Evolutionary conservation across 805 yeast species (phyloP), one percentile per base, ranked within the genome.

Genomic region (Yamadazyma laniorum): DNA sequence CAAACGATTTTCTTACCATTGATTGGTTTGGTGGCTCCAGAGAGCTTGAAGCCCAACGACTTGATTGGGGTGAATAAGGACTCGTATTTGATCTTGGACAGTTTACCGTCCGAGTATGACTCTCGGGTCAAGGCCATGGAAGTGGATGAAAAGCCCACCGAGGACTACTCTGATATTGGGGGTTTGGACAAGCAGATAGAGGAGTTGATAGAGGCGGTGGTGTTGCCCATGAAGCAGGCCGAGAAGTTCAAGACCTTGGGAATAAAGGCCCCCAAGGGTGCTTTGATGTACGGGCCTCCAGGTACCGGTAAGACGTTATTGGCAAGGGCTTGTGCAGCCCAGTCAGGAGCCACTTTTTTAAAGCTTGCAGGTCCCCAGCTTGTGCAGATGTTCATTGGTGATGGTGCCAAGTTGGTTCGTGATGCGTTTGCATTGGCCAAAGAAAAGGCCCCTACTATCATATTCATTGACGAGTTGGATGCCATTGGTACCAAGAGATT

Each of bases 41-140:
- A 79, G 32, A 77, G 74, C n/a, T 74, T 93, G 51, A 91, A 86
- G 63, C 99, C 99, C n/a, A 95, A 95, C 51, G 99, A 93, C 58
- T 72, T 93, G 52, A 95, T 93, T 43, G 99, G 99, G 54, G 99
- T 93, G 39, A 93, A 93, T 63, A 93, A 93, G 66, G 99, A 93
- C 60, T 86, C 96, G 6, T 93, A 90, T 58, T 74, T 93, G 50
- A 85, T 93, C 37, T 74, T 93, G 52, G 99, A 93, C 65, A 89
- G 95, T 6, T 72, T 93, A 49, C 99, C 99, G 8, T 89, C 96
- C 2, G 99, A 93, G 65, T 93, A 93, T 59, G 99, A 93, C 63
- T 85, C 95, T 39, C 78, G 99, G 53, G 99, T 93, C 36, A 93
- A 93, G 67, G 98, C 98, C 9, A 87, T 93, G 99, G 99, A 93